Percentiles rank a stretch among this genome's conserved stretches.
Conservation (phyloP, 768 basidiomycete species). For the Kwoniella sp. region DNA sequence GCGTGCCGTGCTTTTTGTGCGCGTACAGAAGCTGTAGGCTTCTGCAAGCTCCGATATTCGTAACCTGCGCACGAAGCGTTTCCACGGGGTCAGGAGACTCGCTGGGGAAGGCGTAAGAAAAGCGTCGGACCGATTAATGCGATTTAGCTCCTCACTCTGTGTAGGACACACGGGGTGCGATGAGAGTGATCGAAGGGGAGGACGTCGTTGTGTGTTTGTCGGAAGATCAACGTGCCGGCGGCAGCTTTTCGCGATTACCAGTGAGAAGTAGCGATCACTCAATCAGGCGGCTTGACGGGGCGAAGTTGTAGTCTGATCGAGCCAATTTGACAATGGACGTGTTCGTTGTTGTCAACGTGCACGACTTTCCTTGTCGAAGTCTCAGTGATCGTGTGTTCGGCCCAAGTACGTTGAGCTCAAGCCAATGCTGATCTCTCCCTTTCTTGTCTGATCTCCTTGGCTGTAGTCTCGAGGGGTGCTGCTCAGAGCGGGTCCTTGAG, state of each 20-base stretch:
- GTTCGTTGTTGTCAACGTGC: not conserved
- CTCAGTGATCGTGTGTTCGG: not conserved
- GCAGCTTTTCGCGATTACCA: not conserved
- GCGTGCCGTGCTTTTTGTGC: not conserved
- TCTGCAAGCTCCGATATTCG: not conserved
- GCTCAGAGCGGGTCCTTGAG: conserved; percentile 9
- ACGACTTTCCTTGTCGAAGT: not conserved
- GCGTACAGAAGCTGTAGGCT: not conserved
- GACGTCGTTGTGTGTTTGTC: not conserved
- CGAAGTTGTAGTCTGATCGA: not conserved
- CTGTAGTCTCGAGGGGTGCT: not conserved
- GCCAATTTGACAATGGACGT: not conserved
- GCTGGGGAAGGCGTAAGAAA: no score
- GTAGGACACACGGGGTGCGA: no score
- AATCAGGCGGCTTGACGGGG: not conserved
- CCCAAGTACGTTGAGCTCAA: not conserved
- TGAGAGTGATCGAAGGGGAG: not conserved
- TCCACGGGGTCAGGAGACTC: no score
- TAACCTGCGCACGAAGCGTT: no score
- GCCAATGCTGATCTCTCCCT: conserved; percentile 5
- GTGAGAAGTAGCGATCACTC: not conserved
- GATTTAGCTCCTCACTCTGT: not conserved
- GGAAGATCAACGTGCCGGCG: not conserved
- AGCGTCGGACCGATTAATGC: not conserved
- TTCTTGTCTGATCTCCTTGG: conserved; percentile 12